These are phyloP conservation scores for Bocquillonia castaneifolia DNA, from an alignment of 441 rosid genomes.

Conservation along the genomic window DNA sequence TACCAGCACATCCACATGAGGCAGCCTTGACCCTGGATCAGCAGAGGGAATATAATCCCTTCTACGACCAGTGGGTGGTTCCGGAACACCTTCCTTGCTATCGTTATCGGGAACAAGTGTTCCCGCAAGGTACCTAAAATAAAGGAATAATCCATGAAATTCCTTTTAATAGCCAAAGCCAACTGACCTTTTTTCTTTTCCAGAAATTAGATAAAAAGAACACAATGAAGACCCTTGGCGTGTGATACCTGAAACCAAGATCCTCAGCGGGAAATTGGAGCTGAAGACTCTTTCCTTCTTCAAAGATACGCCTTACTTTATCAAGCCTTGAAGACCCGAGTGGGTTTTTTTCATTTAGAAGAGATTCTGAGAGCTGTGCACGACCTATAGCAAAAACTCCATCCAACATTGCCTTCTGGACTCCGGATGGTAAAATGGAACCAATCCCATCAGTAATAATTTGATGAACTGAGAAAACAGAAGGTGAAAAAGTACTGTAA, in stretches of 20 bases:
- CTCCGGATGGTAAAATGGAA: constrained; percentile 61
- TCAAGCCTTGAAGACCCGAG: constrained; percentile 73
- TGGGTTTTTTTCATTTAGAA: constrained; percentile 72
- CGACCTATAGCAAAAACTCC: constrained; percentile 79
- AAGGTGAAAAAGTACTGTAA: constrained; percentile 13
- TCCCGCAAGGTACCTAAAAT: constrained; percentile 68
- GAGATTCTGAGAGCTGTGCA: constrained; percentile 67
- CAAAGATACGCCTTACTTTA: constrained; percentile 61
- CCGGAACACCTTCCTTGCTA: constrained; percentile 22
- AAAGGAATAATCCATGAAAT: background rate
- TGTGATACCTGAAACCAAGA: constrained; percentile 84
- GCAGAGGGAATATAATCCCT: constrained; percentile 81
- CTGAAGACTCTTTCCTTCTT: constrained; percentile 92
- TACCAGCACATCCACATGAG: constrained; percentile 60
- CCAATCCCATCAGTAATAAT: constrained; percentile 46
- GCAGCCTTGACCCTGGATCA: constrained; percentile 82
- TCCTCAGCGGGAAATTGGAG: constrained; percentile 99
- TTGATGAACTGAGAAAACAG: constrained; percentile 56
- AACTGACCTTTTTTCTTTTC: background rate
- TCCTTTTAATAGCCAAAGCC: background rate
- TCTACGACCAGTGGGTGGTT: constrained; percentile 62
- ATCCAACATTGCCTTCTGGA: constrained; percentile 70
- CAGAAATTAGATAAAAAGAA: background rate
- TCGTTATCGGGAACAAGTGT: constrained; percentile 60
- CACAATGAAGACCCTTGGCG: background rate